Base-by-base conservation (phyloP, 2,329 filamentous ascomycete species). In the Knufia fluminis region DNA sequence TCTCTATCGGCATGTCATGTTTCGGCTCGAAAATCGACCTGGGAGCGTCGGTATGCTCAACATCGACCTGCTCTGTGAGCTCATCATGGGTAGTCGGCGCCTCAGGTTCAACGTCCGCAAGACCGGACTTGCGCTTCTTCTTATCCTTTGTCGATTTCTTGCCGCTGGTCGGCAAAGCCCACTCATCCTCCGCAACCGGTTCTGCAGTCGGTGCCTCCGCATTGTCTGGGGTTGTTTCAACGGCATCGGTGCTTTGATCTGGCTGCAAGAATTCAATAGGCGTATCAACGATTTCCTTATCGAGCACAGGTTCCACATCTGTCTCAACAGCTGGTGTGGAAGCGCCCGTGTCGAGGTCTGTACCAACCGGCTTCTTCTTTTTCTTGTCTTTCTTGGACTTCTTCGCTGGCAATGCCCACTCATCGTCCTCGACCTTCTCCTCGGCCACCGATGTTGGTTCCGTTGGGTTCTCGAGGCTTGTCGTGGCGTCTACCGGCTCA, bases 371-470 rank as follows among this genome's bases (percentile, higher is more conserved):
- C 12, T 28, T 28, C 39, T 51, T 51, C 41, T 52, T 52, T 28
- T 54, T 54, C 39, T 54, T 54, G 46, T 52, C 52, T 50, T 59
- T 58, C 28, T 41, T 46, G 38, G 61, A 60, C 51, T 66, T 68
- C 52, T 63, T 65, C 22, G 53, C 57, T 3, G 51, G 49, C 40
- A 53, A 49, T 39, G 56, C 58, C 51, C 50, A 51, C 51, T 55
- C 49, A 4, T 50, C 41, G 16, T 35, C 46, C 17, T 45, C 50
- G 17, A 24, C 10, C 26, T 49, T 38, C 8, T 33, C 36, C 17
- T 36, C 31, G n/a, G 24, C 44, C 4, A n/a, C 23, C 23, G 22
- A 24, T 39, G 22, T 31, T 28, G 12, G 33, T 26, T 31, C 45
- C 19, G 10, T n/a, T 20, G 26, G 3, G 10, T 9, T 19, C 20